Percentiles rank a stretch among this genome's conserved stretches.
phyloP scores from a whole-genome alignment of 169 alveolate species.

The Cryptosporidium tyzzeri region DNA sequence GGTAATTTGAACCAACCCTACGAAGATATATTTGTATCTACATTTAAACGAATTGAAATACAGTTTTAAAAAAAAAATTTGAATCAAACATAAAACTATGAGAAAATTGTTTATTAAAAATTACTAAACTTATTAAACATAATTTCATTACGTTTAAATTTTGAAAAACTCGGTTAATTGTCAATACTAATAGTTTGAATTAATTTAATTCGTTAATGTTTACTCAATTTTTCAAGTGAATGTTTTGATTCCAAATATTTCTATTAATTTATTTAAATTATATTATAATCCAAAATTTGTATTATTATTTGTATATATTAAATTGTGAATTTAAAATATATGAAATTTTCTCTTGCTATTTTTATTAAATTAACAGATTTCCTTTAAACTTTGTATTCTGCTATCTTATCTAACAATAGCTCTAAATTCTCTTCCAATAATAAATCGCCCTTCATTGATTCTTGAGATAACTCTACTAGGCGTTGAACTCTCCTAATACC shows the following conservation, averaged over 20 bases:
- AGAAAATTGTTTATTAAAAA: too few relatives aligned
- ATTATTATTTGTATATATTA: too few relatives aligned
- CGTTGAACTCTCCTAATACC: slow-evolving; percentile 73
- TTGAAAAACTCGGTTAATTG: too few relatives aligned
- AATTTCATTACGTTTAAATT: too few relatives aligned
- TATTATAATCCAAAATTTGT: background rate
- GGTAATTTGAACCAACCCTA: too few relatives aligned
- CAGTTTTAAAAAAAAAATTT: background rate
- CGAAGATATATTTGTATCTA: background rate
- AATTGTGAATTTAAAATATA: background rate
- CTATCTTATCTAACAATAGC: slow-evolving; percentile 44
- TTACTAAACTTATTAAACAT: background rate
- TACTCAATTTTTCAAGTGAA: too few relatives aligned
- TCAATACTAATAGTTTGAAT: background rate
- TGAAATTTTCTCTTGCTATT: background rate
- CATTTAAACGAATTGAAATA: too few relatives aligned
- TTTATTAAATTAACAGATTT: background rate
- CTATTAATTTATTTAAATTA: background rate
- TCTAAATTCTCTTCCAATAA: slow-evolving; percentile 52
- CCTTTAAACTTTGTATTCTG: slow-evolving; percentile 44
- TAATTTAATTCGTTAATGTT: too few relatives aligned
- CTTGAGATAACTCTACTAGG: slow-evolving; percentile 56
- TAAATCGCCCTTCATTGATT: slow-evolving; percentile 68
- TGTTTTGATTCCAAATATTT: background rate
- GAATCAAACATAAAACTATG: too few relatives aligned